phyloP scores from a whole-genome alignment of 306 rosid species.

The Nissolia schottii region DNA sequence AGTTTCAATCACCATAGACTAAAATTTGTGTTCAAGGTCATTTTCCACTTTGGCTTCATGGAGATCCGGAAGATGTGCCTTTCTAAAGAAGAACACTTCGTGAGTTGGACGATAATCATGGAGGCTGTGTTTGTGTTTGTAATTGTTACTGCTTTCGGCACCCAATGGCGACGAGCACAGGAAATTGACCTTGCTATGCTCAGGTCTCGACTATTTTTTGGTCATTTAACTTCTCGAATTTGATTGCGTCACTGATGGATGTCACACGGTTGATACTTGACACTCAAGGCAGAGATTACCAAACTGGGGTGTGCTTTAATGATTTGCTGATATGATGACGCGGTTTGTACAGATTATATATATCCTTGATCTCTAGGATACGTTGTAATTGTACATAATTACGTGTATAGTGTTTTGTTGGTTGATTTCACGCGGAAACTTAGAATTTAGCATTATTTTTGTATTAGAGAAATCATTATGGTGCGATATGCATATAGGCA shows the following conservation, averaged over 20 bases:
- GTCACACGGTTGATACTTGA: neutral
- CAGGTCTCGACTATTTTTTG: neutral
- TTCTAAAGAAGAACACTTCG: neutral
- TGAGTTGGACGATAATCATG: neutral
- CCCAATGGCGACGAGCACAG: neutral
- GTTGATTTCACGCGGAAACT: neutral
- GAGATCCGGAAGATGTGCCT: neutral
- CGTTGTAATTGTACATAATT: neutral
- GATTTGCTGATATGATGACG: neutral
- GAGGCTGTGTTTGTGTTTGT: neutral
- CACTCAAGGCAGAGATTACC: neutral
- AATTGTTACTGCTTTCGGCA: neutral
- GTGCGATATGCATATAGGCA: neutral
- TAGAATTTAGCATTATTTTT: neutral
- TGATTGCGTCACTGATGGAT: neutral
- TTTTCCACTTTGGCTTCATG: neutral
- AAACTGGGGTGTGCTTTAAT: neutral
- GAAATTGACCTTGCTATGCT: neutral
- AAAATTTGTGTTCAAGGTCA: neutral
- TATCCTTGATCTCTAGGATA: neutral
- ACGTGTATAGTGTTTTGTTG: neutral
- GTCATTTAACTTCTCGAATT: neutral
- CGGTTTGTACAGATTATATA: neutral
- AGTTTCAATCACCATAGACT: constrained; percentile 28
- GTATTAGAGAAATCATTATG: neutral